Base-by-base conservation (phyloP, 768 basidiomycete genomes). In the Suillus lakei region DNA sequence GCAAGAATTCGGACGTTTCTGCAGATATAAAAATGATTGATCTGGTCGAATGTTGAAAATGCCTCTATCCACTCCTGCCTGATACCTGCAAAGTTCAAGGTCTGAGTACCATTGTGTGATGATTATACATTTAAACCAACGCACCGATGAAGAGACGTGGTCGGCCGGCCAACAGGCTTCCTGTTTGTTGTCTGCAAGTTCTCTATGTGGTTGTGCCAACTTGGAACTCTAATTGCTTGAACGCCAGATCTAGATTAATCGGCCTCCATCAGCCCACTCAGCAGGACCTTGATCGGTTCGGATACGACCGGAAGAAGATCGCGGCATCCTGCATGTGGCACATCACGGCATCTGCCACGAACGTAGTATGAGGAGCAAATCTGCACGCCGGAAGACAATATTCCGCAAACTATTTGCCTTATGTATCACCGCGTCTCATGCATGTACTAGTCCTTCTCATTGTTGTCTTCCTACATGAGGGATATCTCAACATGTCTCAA, bases 1-100 rank as follows among this genome's bases (percentile, higher is more conserved):
- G n/a, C n/a, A 91, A 81, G 5, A 69, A 70, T 21, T 76, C 74
- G 15, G 74, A 72, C 75, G 72, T 77, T 60, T 55, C 4, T 12
- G 2, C n/a, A 23, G 34, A n/a, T n/a, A 7, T 23, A 36, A 8
- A n/a, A 13, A 34, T 55, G 4, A 36, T 12, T 46, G 21, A n/a
- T n/a, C 21, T n/a, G 4, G 44, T 46, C n/a, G n/a, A 46, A 46
- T 10, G 21, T 46, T n/a, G 12, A n/a, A 46, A 12, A 46, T 4
- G 2, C 44, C n/a, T 43, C 43, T n/a, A 12, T 46, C 10, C 10
- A 46, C 10, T 12, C 44, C 44, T 46, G 10, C 44, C n/a, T 46
- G 4, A 46, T 5, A 46, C 44, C 44, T n/a, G n/a, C n/a, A n/a
- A n/a, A n/a, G n/a, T n/a, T 46, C 44, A 46, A 44, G 43, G 9